These are phyloP conservation scores for Microthlaspi erraticum DNA, from an alignment of 345 rosid genomes.

Conservation along the genomic window DNA sequence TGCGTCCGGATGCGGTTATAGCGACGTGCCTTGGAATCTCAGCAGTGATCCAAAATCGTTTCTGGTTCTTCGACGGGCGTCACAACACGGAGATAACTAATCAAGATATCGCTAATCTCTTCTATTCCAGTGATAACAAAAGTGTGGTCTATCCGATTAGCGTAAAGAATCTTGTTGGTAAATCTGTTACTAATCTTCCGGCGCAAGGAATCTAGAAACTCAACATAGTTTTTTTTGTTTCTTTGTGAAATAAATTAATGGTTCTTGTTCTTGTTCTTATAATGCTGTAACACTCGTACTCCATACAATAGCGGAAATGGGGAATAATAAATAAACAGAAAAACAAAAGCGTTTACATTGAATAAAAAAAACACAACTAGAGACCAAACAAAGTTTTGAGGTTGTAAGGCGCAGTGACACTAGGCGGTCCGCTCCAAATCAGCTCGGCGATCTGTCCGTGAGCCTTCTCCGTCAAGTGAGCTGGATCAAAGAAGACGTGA, in stretches of 20 bases:
- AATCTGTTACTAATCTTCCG: slow-evolving; percentile 2
- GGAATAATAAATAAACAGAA: too few species aligned
- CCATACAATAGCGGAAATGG: too few species aligned
- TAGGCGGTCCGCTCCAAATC: slow-evolving; percentile 46
- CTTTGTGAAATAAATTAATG: slow-evolving; percentile 27
- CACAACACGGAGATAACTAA: slow-evolving; percentile 47
- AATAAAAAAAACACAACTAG: too few species aligned
- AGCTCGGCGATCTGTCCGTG: slow-evolving; percentile 45
- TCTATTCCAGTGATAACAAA: slow-evolving; percentile 39
- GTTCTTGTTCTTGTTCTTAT: slow-evolving; percentile 11
- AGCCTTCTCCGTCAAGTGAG: slow-evolving; percentile 46
- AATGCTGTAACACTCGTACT: slow-evolving; percentile 5
- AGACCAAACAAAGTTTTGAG: slow-evolving; percentile 44
- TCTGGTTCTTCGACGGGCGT: slow-evolving; percentile 45
- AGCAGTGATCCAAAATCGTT: slow-evolving; percentile 39
- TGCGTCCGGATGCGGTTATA: slow-evolving; percentile 43
- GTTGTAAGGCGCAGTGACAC: slow-evolving; percentile 43
- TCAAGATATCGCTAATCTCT: slow-evolving; percentile 31
- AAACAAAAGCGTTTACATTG: too few species aligned
- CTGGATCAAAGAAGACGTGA: slow-evolving; percentile 47
- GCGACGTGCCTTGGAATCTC: slow-evolving; percentile 42
- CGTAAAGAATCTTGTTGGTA: slow-evolving; percentile 36
- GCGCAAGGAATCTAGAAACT: slow-evolving; percentile 33
- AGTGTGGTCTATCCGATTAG: slow-evolving; percentile 39
- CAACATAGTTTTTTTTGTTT: background rate